phyloP scores from a whole-genome alignment of 345 rosid species.

The Cardamine resedifolia region DNA sequence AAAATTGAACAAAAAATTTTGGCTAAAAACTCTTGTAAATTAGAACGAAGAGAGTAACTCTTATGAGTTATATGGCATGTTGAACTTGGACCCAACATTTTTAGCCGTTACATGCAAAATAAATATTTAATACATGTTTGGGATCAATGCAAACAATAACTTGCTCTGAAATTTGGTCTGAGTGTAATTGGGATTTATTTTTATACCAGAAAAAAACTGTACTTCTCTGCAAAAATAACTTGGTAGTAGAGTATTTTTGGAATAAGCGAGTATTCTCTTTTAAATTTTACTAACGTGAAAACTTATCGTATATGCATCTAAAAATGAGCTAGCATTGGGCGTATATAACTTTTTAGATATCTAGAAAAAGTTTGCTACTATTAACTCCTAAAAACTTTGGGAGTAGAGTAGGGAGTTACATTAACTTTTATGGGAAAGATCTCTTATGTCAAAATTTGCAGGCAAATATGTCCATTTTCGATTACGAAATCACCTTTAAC shows the following conservation, averaged over 20 bases:
- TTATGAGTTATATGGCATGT: conserved; percentile 9
- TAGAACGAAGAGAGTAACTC: too few species aligned
- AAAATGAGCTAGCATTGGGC: not conserved
- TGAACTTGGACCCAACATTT: conserved; percentile 21
- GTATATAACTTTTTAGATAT: not conserved
- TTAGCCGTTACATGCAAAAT: conserved; percentile 26
- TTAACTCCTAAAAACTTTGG: not conserved
- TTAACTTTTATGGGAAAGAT: not conserved
- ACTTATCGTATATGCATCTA: too few species aligned
- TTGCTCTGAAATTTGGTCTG: conserved; percentile 2
- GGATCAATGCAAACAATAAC: conserved; percentile 21
- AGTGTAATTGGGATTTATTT: not conserved
- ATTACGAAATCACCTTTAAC: not conserved
- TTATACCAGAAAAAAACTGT: not conserved
- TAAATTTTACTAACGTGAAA: not conserved
- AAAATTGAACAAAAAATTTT: too few species aligned
- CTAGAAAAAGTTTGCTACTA: too few species aligned
- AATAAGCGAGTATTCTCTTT: not conserved
- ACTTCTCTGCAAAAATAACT: not conserved
- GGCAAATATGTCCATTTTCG: not conserved
- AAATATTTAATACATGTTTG: not conserved
- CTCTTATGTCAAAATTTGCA: conserved; percentile 5
- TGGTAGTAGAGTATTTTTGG: not conserved
- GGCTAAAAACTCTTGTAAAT: too few species aligned
- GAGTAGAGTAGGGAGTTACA: not conserved